Base-by-base conservation (phyloP, 768 basidiomycete genomes). In the Tylopilus cervinicoccineus region DNA sequence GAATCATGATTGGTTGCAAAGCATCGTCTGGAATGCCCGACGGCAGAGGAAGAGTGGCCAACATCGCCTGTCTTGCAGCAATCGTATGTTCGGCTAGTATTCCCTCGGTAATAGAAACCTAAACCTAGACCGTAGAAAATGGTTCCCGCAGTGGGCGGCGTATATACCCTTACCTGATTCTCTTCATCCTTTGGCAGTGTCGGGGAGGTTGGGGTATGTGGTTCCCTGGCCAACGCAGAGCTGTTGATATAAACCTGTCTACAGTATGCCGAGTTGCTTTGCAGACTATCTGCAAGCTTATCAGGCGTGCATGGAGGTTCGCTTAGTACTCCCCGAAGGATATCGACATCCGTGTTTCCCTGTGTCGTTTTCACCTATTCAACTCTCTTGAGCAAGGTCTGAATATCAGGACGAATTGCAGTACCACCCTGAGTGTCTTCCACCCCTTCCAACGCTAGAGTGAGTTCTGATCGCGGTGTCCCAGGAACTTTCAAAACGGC, bases 1-100 rank as follows among this genome's bases (percentile, higher is more conserved):
- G 86, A 24, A 90, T 78, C 41, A 80, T 53, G 47, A 90, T 82
- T 0, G 88, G 88, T 43, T 76, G 81, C 38, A 90, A 71, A 2
- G 77, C 77, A 43, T 84, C 83, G 31, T 81, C 78, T 0, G 86
- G 86, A 32, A 80, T 76, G 43, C 77, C 77, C 2, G 68, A 59
- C 6, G 88, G 88, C 6, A 89, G 66, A 9, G 85, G 85, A 33
- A 90, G 76, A 3, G 68, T 55, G 1, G 79, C 77, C 6, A 90
- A 68, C 13, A 81, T 64, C 6, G 75, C 67, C 53, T 82, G 77
- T 63, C 87, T 71, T 4, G 76, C 74, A 37, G 74, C 70, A 49
- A 80, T 75, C 45, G 75, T 70, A 26, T 74, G 75, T 38, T 72
- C 64, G 0, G 67, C 64, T 20, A 51, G 43, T 20, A 49, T 50